Percentiles rank a stretch among this genome's conserved stretches.
Conservation (phyloP, 1,284 basidiomycete genomes). For the Xerocomus alliaceus region DNA sequence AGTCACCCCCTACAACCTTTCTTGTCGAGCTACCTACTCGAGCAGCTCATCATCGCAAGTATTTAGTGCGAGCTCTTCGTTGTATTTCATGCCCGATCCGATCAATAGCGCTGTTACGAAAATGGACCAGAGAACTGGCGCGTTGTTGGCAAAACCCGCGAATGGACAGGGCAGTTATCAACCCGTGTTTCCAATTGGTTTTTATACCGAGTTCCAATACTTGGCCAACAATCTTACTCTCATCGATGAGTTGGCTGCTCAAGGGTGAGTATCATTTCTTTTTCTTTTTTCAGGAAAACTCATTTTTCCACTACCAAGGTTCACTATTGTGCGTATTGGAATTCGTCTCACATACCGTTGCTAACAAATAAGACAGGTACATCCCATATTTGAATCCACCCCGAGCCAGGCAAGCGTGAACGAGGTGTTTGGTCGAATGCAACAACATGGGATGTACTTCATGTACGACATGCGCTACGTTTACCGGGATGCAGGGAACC, state of each 20-base stretch:
- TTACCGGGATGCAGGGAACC: conserved; percentile 65
- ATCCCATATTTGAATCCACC: conserved; percentile 69
- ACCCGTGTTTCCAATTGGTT: conserved; percentile 73
- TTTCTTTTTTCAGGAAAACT: neutral
- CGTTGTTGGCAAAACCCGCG: conserved; percentile 62
- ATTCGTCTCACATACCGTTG: neutral
- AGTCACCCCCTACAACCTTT: conserved; percentile 34
- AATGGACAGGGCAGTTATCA: conserved; percentile 57
- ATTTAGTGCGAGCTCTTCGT: conserved; percentile 52
- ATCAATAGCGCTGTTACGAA: conserved; percentile 62
- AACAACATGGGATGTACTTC: conserved; percentile 71
- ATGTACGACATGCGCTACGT: conserved; percentile 80
- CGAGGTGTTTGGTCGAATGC: conserved; percentile 68
- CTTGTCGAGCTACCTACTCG: conserved; percentile 36
- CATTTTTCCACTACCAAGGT: conserved; percentile 28
- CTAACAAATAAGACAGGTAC: conserved; percentile 51
- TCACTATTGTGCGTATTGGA: conserved; percentile 39
- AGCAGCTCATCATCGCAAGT: conserved; percentile 44
- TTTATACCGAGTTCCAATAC: conserved; percentile 74
- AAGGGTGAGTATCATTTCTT: conserved; percentile 56
- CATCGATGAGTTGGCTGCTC: conserved; percentile 61
- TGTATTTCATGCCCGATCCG: conserved; percentile 68
- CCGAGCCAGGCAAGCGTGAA: conserved; percentile 55
- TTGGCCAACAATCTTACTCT: conserved; percentile 61
- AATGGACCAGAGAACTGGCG: conserved; percentile 74